Conservation (phyloP, 2,329 filamentous ascomycete genomes). For the Trichophyton rubrum region DNA sequence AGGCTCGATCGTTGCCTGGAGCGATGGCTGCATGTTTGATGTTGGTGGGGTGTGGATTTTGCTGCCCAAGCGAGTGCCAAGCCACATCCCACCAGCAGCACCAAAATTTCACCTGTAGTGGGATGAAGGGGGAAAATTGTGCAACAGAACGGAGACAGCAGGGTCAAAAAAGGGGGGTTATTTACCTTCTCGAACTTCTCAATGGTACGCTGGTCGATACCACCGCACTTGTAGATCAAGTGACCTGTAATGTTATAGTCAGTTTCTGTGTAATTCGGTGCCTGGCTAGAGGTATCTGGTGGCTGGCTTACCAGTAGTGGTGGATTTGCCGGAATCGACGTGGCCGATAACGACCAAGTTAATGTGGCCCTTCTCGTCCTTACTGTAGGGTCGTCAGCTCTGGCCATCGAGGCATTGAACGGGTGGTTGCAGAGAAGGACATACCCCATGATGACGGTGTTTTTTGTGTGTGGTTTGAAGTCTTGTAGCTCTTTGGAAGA, state of each 20-base stretch:
- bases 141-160: neutral
- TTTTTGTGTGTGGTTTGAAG: constrained; percentile 28
- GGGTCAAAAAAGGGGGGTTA: constrained; percentile 9
- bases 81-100: neutral
- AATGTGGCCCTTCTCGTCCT: constrained; percentile 90
- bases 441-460: constrained; percentile 49
- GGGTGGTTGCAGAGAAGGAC: constrained; percentile 20
- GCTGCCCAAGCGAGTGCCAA: constrained; percentile 1
- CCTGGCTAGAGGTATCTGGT: constrained; percentile 13
- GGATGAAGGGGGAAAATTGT: constrained; percentile 14
- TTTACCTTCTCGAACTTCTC: constrained; percentile 99
- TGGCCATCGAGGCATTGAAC: neutral
- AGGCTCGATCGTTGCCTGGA: neutral
- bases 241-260: constrained; percentile 46
- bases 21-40: neutral
- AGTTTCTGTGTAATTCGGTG: constrained; percentile 6
- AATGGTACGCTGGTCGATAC: constrained; percentile 99
- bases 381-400: constrained; percentile 45
- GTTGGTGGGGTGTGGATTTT: constrained; percentile 8
- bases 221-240: constrained; percentile 99
- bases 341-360: constrained; percentile 98
- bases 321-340: constrained; percentile 99
- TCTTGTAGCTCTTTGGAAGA: constrained; percentile 39
- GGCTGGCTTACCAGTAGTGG: constrained; percentile 65
- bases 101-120: constrained; percentile 7